Conservation (phyloP, 805 yeast genomes). For the Candida nanaspora region DNA sequence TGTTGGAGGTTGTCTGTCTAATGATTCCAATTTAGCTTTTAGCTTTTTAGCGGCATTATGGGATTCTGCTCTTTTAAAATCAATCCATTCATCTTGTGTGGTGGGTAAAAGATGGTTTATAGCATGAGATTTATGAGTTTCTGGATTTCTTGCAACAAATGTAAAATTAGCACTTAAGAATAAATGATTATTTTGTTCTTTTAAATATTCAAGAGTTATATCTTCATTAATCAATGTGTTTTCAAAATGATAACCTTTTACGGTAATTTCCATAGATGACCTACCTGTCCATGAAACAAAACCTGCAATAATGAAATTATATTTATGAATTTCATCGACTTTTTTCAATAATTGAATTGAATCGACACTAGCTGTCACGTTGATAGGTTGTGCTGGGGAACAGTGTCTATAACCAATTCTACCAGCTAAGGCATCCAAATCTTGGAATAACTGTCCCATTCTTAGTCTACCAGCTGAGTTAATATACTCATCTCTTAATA, state of each 20-base stretch:
- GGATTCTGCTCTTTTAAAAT: constrained; percentile 82
- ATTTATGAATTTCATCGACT: constrained; percentile 67
- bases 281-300: constrained; percentile 91
- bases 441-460: constrained; percentile 91
- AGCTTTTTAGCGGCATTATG: constrained; percentile 82
- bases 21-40: constrained; percentile 57
- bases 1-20: constrained; percentile 67
- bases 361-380: constrained; percentile 94
- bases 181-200: constrained; percentile 47
- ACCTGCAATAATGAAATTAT: constrained; percentile 82
- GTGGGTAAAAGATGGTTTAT: constrained; percentile 75
- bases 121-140: constrained; percentile 83
- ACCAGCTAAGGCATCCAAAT: constrained; percentile 89
- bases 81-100: constrained; percentile 70
- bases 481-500: constrained; percentile 80
- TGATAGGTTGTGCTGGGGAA: constrained; percentile 92
- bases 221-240: constrained; percentile 40
- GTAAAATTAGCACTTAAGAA: constrained; percentile 89
- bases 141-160: constrained; percentile 91
- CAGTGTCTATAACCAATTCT: constrained; percentile 89
- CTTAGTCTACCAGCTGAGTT: constrained; percentile 88
- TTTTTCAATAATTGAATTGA: constrained; percentile 81
- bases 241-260: constrained; percentile 76
- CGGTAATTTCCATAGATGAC: constrained; percentile 92
- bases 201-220: constrained; percentile 50